phyloP scores from a whole-genome alignment of 306 rosid genomes.

The Lathyrus oleraceus region DNA sequence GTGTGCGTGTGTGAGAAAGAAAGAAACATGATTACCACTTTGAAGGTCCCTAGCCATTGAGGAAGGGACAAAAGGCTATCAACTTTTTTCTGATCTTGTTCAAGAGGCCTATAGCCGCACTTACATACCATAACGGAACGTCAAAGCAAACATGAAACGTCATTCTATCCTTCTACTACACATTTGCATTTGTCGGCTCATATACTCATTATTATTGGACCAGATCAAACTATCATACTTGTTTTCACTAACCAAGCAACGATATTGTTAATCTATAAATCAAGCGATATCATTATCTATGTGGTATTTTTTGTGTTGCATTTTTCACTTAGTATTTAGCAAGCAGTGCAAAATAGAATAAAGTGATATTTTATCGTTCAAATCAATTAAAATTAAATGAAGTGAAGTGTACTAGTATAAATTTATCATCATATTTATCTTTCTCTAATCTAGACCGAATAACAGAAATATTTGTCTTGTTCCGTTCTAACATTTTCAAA shows the following conservation, averaged over 20 bases:
- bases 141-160: slow-evolving; percentile 53
- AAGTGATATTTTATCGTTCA: too few relatives aligned
- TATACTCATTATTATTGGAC: slow-evolving; percentile 34
- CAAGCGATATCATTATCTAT: slow-evolving; percentile 24
- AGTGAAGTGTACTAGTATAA: too few relatives aligned
- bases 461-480: too few relatives aligned
- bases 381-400: too few relatives aligned
- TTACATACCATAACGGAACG: slow-evolving; percentile 55
- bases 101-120: slow-evolving; percentile 14
- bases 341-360: too few relatives aligned
- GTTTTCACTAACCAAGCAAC: slow-evolving; percentile 25
- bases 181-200: slow-evolving; percentile 36
- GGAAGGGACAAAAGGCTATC: slow-evolving; percentile 27
- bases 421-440: too few relatives aligned
- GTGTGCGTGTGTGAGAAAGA: slow-evolving; percentile 32
- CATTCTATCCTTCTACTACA: slow-evolving; percentile 37
- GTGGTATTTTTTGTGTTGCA: background rate
- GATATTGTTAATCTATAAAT: slow-evolving; percentile 17
- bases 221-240: background rate
- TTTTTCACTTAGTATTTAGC: background rate
- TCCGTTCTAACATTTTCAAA: too few relatives aligned
- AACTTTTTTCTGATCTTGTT: slow-evolving; percentile 25
- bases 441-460: too few relatives aligned
- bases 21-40: slow-evolving; percentile 9
- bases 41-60: slow-evolving; percentile 29